These are phyloP conservation scores for Fusarium vanettenii DNA, from an alignment of 2,329 filamentous ascomycete species.

Conservation along the genomic window DNA sequence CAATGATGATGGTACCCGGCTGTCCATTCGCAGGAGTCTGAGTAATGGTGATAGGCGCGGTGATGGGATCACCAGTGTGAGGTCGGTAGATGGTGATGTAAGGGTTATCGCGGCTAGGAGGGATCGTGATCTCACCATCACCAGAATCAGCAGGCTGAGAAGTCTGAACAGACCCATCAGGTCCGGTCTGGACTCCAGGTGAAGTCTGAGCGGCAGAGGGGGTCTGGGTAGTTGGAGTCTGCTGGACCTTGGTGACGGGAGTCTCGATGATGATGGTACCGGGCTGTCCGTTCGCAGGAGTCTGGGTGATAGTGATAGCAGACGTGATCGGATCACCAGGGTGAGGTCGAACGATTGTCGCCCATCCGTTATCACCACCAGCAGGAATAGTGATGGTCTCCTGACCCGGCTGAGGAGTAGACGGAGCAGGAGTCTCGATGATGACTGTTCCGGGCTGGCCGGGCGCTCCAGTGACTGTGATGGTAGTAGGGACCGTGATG, in stretches of 20 bases:
- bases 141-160: neutral
- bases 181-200: neutral
- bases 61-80: constrained; percentile 27
- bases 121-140: constrained; percentile 19
- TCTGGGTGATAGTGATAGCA: constrained; percentile 30
- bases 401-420: neutral
- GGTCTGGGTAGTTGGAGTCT: constrained; percentile 8
- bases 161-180: constrained; percentile 4
- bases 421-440: constrained; percentile 23
- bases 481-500: constrained; percentile 13
- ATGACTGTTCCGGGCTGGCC: constrained; percentile 26
- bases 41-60: constrained; percentile 28
- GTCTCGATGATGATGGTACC: constrained; percentile 32
- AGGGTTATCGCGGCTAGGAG: constrained; percentile 25
- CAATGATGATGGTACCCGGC: constrained; percentile 30
- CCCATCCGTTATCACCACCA: constrained; percentile 10
- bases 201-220: neutral
- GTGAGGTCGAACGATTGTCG: constrained; percentile 30
- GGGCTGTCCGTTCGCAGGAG: neutral
- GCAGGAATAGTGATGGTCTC: constrained; percentile 26
- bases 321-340: constrained; percentile 27
- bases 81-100: constrained; percentile 6
- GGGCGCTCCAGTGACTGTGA: too few species aligned
- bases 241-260: constrained; percentile 4
- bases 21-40: constrained; percentile 26